Evolutionary conservation across 1,139 yeast genomes (phyloP), one percentile per base, ranked within the genome.

Genomic region (Pichia cactophila): DNA sequence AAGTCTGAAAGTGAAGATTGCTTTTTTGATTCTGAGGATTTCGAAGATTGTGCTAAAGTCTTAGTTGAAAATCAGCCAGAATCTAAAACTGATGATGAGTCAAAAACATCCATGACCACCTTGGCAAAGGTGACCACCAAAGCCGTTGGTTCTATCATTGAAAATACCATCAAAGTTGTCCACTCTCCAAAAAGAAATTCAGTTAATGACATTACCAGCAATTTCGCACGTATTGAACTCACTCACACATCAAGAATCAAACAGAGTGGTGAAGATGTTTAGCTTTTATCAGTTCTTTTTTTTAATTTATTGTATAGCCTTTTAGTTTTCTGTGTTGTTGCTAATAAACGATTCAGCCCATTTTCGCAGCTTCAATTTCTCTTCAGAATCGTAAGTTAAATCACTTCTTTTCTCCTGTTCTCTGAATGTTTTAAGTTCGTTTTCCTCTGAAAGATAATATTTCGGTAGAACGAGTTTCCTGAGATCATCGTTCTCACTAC

Each of bases 351-450:
- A 64, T 42, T 71, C 75, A 7, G 74, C 65, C 79, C 80, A 75
- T 39, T 78, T 63, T 35, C 70, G 68, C 41, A 74, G 58, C 35
- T 74, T 58, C 46, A 75, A 56, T 50, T 74, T 74, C 54, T 75
- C 80, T 5, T 74, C 69, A 29, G 69, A 70, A 53, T 74, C 77
- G 29, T 70, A 54, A 14, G 56, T 37, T 9, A 9, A 8, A 8
- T 35, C 23, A 36, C 49, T 43, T 12, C 23, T 16, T 2, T 46
- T 41, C 17, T 56, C 40, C 26, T 53, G 41, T 8, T 20, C 36
- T 3, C 46, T 46, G 2, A 44, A 37, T 1, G 46, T 26, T n/a
- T 44, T 42, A 10, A 48, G 41, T 4, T 49, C 45, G 1, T 51
- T 37, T 26, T 44, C 48, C 23, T 51, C 51, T 11, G 26, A 33